Evolutionary conservation across 805 yeast genomes (phyloP), one percentile per base, ranked within the genome.

Genomic region (Candida ponderosae): DNA sequence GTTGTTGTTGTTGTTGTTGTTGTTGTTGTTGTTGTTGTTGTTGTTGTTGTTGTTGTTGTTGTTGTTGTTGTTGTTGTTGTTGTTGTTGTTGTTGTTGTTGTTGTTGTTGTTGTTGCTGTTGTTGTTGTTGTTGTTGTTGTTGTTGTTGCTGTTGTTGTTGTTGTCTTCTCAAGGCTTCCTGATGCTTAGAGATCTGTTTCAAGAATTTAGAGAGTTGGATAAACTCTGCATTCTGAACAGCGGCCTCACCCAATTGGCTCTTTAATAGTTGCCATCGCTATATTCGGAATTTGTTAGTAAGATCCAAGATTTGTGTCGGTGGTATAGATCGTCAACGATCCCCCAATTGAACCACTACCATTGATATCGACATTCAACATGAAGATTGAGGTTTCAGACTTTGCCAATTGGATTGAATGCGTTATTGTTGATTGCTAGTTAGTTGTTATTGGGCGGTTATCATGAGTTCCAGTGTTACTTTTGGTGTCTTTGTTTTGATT

Each of bases 191-290:
- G 32, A 62, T 59, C 29, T 57, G 56, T 45, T 71, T 70, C 35
- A 79, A 62, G 30, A 72, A 54, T 47, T 68, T 72, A 29, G 78
- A 67, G 44, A 79, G 59, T 40, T 73, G 75, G 17, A 72, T 64
- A 54, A 72, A 78, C 57, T 79, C 86, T 14, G 76, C 73, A 36
- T 74, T 73, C 40, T 68, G 65, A 13, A 58, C 61, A 14, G 73
- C 81, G 39, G 64, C 69, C 20, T 77, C 81, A n/a, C 80, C 81
- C 32, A 33, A 44, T 47, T 67, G 74, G 36, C 69, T 70, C 36
- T 65, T 63, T 40, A 79, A 62, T 44, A 68, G 70, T 42, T 74
- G 74, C 81, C 81, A 76, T 37, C 84, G 71, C 71, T 66, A 35
- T 16, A 40, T 3, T 24, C n/a, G 36, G 32, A 38, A 39, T 20